Evolutionary conservation across 805 yeast species (phyloP).

Genomic region (Candida tallmaniae): DNA sequence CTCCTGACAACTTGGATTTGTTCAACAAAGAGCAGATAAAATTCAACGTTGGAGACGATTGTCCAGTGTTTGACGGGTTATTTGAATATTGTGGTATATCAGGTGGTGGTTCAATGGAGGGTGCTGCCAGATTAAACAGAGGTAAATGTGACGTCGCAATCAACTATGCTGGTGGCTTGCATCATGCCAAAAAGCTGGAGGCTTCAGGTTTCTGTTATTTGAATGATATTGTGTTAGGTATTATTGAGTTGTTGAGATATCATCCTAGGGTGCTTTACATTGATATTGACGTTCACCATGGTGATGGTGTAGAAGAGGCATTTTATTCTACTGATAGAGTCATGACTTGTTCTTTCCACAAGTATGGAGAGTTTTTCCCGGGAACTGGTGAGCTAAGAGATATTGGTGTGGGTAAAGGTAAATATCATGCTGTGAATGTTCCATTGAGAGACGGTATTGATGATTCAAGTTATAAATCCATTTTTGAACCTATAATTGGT

Average conservation of each 20-base stretch:
- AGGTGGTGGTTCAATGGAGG: slow-evolving; percentile 94
- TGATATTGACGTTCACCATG: slow-evolving; percentile 95
- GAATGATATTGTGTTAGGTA: slow-evolving; percentile 89
- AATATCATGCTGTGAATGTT: slow-evolving; percentile 82
- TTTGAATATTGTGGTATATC: slow-evolving; percentile 86
- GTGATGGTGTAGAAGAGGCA: slow-evolving; percentile 98
- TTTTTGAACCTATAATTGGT: slow-evolving; percentile 84
- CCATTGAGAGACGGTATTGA: slow-evolving; percentile 96
- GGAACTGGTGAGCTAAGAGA: slow-evolving; percentile 95
- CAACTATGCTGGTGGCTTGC: slow-evolving; percentile 96
- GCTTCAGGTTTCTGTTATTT: slow-evolving; percentile 96
- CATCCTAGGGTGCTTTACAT: slow-evolving; percentile 91
- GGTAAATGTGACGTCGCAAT: slow-evolving; percentile 93
- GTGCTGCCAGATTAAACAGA: slow-evolving; percentile 79
- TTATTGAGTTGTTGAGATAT: slow-evolving; percentile 76
- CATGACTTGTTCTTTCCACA: slow-evolving; percentile 95
- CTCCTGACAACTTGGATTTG: slow-evolving; percentile 87
- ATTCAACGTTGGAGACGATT: slow-evolving; percentile 95
- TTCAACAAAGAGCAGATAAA: slow-evolving; percentile 84
- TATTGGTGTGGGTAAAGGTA: slow-evolving; percentile 86
- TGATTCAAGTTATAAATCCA: slow-evolving; percentile 77
- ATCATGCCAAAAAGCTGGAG: slow-evolving; percentile 95
- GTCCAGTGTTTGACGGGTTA: slow-evolving; percentile 93
- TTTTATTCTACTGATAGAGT: slow-evolving; percentile 93
- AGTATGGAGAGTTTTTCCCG: slow-evolving; percentile 95